phyloP scores from a whole-genome alignment of 768 basidiomycete genomes.

The Wakefieldia striispora region DNA sequence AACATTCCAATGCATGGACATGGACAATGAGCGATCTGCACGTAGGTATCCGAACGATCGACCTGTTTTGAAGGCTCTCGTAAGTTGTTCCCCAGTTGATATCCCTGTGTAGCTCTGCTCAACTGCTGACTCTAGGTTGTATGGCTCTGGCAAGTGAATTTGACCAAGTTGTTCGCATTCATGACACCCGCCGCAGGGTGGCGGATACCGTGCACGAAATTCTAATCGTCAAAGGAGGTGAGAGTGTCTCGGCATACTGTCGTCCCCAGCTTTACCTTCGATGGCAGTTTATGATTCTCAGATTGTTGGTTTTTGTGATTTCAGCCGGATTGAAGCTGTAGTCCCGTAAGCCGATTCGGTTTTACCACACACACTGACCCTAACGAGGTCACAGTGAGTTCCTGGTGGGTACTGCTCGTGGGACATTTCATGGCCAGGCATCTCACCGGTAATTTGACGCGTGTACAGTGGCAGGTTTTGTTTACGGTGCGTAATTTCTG shows the following conservation, averaged over 20 bases:
- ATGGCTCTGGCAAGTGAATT: not conserved
- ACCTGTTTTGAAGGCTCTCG: not conserved
- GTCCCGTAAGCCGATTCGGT: not conserved
- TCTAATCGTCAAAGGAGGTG: slow-evolving; percentile 3
- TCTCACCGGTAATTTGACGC: not conserved
- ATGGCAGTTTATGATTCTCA: slow-evolving; percentile 1
- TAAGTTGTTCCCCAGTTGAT: not conserved
- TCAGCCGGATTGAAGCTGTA: not conserved
- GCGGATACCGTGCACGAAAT: not conserved
- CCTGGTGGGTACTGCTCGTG: not conserved
- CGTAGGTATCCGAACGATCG: not conserved
- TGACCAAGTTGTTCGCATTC: not conserved
- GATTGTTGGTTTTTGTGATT: not conserved
- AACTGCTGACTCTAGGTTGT: not conserved
- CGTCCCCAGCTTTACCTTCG: not conserved
- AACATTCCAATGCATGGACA: not conserved
- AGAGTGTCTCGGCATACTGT: not conserved
- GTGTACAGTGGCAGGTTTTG: slow-evolving; percentile 3
- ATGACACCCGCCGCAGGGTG: not conserved
- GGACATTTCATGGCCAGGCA: not conserved
- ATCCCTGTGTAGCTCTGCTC: not conserved
- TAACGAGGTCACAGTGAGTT: not conserved
- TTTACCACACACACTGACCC: not conserved
- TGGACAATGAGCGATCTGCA: too few relatives aligned
- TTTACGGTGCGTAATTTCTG: not conserved